Conservation (phyloP, 2,329 filamentous ascomycete genomes). For the Pseudopyrenochaeta lycopersici region DNA sequence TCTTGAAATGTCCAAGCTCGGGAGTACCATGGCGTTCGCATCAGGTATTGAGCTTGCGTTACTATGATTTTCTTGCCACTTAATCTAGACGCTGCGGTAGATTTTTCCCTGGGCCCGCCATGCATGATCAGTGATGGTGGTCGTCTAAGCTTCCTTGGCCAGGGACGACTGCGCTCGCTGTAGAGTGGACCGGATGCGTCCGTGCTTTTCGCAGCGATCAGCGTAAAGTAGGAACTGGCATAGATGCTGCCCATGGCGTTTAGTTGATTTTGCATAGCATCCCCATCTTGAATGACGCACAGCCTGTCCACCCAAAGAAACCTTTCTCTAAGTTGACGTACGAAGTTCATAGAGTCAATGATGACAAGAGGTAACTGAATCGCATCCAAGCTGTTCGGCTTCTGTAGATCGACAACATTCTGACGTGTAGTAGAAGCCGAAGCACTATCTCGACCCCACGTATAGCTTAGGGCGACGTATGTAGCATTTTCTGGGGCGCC, state of each 20-base stretch:
- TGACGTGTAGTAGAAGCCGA: conserved; percentile 2
- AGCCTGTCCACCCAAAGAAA: conserved; percentile 19
- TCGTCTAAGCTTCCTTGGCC: neutral
- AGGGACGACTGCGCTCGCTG: neutral
- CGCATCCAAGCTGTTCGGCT: conserved; percentile 1
- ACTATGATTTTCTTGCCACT: conserved; percentile 4
- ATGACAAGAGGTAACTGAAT: conserved; percentile 15
- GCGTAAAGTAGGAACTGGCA: conserved; percentile 16
- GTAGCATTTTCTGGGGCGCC: conserved; percentile 1
- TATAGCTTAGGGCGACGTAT: conserved; percentile 25
- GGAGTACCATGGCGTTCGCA: conserved; percentile 19
- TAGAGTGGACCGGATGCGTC: conserved; percentile 12
- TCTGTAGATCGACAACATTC: conserved; percentile 5
- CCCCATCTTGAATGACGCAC: conserved; percentile 17
- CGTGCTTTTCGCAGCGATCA: conserved; percentile 17
- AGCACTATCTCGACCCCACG: conserved; percentile 17
- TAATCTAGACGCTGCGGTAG: neutral
- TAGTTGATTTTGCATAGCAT: conserved; percentile 11
- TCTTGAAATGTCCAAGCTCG: conserved; percentile 27
- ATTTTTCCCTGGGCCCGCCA: too few species aligned
- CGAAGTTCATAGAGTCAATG: conserved; percentile 16
- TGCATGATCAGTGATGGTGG: neutral
- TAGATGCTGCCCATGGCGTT: conserved; percentile 24
- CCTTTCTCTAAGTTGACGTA: conserved; percentile 7
- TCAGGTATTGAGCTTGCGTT: conserved; percentile 6